These are phyloP conservation scores for Myriosclerotinia scirpicola DNA, from an alignment of 2,329 filamentous ascomycete species.

Conservation along the genomic window DNA sequence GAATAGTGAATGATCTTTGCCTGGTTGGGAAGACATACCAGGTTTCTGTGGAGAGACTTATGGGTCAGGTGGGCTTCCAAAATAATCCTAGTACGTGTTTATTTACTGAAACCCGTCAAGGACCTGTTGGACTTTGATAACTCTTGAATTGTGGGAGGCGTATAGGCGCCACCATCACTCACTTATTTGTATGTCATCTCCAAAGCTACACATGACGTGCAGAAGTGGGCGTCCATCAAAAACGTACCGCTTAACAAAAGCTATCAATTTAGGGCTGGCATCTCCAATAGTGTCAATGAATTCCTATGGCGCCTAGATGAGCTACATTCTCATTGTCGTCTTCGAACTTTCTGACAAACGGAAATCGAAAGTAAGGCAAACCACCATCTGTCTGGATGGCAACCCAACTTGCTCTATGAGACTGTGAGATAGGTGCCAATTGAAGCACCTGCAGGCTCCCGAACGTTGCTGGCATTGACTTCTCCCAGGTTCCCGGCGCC, in stretches of 20 bases:
- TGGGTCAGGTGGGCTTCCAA: not conserved
- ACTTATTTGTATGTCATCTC: too few relatives aligned
- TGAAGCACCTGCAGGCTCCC: not conserved
- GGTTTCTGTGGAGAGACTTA: not conserved
- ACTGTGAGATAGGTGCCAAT: not conserved
- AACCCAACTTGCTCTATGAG: not conserved
- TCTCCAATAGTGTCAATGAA: not conserved
- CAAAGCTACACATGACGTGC: not conserved
- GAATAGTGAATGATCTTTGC: not conserved
- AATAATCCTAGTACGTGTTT: not conserved
- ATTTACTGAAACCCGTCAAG: not conserved
- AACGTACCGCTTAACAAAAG: not conserved
- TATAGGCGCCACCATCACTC: too few relatives aligned
- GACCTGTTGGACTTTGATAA: not conserved
- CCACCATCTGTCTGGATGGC: not conserved
- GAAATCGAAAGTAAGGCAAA: not conserved
- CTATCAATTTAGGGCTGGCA: not conserved
- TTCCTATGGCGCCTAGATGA: not conserved
- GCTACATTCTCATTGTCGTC: not conserved
- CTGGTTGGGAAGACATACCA: not conserved
- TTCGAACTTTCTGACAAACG: not conserved
- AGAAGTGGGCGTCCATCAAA: not conserved
- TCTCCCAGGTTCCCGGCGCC: too few relatives aligned
- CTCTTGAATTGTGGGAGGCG: too few relatives aligned
- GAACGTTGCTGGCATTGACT: not conserved